Conservation (phyloP, 1,284 basidiomycete species). For the Serendipita sp. region DNA sequence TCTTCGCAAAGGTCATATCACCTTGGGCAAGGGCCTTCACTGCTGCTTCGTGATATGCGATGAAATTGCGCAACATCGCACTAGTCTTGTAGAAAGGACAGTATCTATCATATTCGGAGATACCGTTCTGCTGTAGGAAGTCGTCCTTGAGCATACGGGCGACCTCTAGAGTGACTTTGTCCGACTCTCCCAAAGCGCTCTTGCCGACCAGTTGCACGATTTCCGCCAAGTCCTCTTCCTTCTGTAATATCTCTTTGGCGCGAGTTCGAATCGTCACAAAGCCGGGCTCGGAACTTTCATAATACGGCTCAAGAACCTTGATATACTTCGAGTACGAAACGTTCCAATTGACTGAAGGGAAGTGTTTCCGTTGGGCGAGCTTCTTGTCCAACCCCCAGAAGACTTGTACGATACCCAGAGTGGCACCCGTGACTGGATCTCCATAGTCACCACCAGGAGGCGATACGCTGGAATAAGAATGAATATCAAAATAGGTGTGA, state of each 20-base stretch:
- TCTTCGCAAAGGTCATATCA: slow-evolving; percentile 84
- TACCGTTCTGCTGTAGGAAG: slow-evolving; percentile 98
- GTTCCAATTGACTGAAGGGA: slow-evolving; percentile 99
- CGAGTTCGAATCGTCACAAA: slow-evolving; percentile 86
- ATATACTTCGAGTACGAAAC: slow-evolving; percentile 98
- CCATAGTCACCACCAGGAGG: slow-evolving; percentile 99
- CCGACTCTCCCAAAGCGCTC: slow-evolving; percentile 89
- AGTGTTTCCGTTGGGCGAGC: slow-evolving; percentile 93
- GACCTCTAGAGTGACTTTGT: slow-evolving; percentile 98
- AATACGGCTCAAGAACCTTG: slow-evolving; percentile 87
- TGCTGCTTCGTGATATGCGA: slow-evolving; percentile 85
- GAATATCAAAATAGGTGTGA: background rate
- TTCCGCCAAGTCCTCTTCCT: slow-evolving; percentile 96
- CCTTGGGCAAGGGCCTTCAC: slow-evolving; percentile 73
- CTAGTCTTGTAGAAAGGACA: slow-evolving; percentile 99
- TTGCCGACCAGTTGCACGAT: slow-evolving; percentile 99
- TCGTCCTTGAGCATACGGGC: slow-evolving; percentile 97
- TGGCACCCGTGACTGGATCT: slow-evolving; percentile 94
- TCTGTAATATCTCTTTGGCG: slow-evolving; percentile 94
- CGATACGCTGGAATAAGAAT: slow-evolving; percentile 52
- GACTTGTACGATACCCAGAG: slow-evolving; percentile 96
- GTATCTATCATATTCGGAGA: slow-evolving; percentile 93
- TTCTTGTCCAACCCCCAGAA: slow-evolving; percentile 97
- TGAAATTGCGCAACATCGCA: slow-evolving; percentile 91
- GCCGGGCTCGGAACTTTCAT: slow-evolving; percentile 80